A percentile compares a stretch with the other conserved stretches of the same genome.
These are phyloP conservation scores for Phytophthora tubulina DNA, from an alignment of 352 stramenopile species.

Conservation along the genomic window DNA sequence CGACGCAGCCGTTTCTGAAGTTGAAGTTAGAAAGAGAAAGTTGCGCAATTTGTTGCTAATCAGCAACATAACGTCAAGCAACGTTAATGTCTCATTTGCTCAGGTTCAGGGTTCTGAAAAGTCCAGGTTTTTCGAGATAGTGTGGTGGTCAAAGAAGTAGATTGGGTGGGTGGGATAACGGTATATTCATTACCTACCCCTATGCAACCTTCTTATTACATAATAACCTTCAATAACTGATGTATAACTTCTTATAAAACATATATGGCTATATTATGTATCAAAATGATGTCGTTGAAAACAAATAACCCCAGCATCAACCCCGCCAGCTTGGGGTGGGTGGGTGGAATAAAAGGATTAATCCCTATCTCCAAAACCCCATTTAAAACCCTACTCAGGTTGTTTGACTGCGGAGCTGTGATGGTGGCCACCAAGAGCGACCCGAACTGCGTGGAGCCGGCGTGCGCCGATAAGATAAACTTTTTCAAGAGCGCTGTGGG, in stretches of 20 bases:
- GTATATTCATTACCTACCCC: too few species aligned
- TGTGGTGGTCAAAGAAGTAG: too few species aligned
- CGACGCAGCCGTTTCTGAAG: conserved; percentile 25
- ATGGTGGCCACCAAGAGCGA: conserved; percentile 66
- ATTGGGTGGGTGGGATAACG: too few species aligned
- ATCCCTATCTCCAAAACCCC: too few species aligned
- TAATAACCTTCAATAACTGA: too few species aligned
- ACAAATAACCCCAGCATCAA: too few species aligned
- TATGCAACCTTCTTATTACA: too few species aligned
- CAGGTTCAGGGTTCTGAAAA: neutral
- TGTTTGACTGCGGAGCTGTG: neutral
- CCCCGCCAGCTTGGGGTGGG: neutral
- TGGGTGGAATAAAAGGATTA: too few species aligned
- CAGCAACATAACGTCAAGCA: conserved; percentile 18
- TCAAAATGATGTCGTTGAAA: too few species aligned
- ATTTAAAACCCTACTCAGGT: neutral
- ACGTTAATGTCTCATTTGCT: conserved; percentile 20
- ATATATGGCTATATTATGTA: too few species aligned
- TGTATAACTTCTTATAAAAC: too few species aligned
- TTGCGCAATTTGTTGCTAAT: neutral
- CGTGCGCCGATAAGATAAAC: conserved; percentile 87
- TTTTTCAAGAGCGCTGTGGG: conserved; percentile 85
- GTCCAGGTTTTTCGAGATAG: too few species aligned
- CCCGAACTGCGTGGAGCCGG: conserved; percentile 87
- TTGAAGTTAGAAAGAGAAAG: conserved; percentile 31